Base-by-base conservation (phyloP, 2,329 filamentous ascomycete species). In the Hymenoscyphus scutula region DNA sequence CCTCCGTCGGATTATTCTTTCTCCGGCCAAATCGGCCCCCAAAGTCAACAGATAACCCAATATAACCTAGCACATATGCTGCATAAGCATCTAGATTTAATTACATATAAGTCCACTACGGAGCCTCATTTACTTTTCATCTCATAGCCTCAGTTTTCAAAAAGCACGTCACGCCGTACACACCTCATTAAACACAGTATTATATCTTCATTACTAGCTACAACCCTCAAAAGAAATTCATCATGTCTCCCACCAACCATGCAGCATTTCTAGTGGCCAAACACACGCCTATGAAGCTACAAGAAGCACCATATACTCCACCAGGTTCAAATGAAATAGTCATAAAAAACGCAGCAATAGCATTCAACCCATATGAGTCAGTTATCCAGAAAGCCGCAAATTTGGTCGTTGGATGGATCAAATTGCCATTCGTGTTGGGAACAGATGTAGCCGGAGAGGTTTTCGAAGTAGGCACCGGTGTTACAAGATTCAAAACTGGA, bases 401-500 rank as follows among this genome's bases (percentile, higher is more conserved):
- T 2, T 11, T 48, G n/a, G 8, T 48, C 7, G 19, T 23, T 48
- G 45, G 19, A 10, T 48, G 45, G 19, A 19, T 48, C 45, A 25
- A 65, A 29, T 60, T 69, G 73, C 76, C 75, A 7, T 64, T 66
- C 7, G 67, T 85, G 8, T 76, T 82, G 5, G 77, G 76, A 17
- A 83, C 81, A 6, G 83, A 86, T 65, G 82, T 82, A 32, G 81
- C 83, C 3, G 84, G 84, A 54, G 79, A 79, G 63, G 77, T 86
- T 53, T 66, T 82, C 51, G 78, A 80, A 37, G 77, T 84, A 19
- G 83, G 84, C 45, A 70, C 78, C 64, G 57, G 58, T 11, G 79
- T 53, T 79, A 83, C 27, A 32, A 76, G n/a, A 74, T 82, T 81
- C 75, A 76, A 79, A 71, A 74, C 76, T 56, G 83, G 83, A 63